A percentile compares a stretch with the other conserved stretches of the same genome.
phyloP scores from a whole-genome alignment of 2,329 filamentous ascomycete species.

The Teratosphaeria gauchensis region DNA sequence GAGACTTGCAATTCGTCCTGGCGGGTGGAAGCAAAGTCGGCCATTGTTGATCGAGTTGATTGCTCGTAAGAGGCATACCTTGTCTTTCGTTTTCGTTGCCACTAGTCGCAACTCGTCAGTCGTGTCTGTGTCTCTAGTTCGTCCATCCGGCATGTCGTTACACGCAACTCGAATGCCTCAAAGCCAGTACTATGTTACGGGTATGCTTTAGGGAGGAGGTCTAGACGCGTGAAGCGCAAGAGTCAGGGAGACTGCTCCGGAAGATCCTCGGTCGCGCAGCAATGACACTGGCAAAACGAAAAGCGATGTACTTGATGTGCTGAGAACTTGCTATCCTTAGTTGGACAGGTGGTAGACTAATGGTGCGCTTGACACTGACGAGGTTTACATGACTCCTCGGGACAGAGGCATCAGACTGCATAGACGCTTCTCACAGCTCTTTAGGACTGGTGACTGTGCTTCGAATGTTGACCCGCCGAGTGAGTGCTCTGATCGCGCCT shows the following conservation, averaged over 20 bases:
- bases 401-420: too few species aligned
- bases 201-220: background rate
- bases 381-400: too few species aligned
- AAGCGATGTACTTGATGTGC: too few species aligned
- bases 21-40: slow-evolving; percentile 26
- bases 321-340: too few species aligned
- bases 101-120: slow-evolving; percentile 13
- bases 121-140: background rate
- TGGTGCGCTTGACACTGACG: too few species aligned
- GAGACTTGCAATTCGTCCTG: slow-evolving; percentile 18
- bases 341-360: too few species aligned
- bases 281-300: too few species aligned
- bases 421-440: too few species aligned
- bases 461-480: too few species aligned
- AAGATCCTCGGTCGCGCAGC: background rate
- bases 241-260: background rate
- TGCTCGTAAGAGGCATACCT: background rate
- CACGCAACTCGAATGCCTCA: background rate
- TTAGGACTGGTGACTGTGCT: too few species aligned
- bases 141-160: background rate
- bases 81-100: background rate
- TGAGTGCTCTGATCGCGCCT: too few species aligned
- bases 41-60: slow-evolving; percentile 12
- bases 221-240: background rate
- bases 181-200: background rate